Evolutionary conservation across 768 basidiomycete genomes (phyloP), one percentile per base, ranked within the genome.

Genomic region (Phlebiopsis gigantea): DNA sequence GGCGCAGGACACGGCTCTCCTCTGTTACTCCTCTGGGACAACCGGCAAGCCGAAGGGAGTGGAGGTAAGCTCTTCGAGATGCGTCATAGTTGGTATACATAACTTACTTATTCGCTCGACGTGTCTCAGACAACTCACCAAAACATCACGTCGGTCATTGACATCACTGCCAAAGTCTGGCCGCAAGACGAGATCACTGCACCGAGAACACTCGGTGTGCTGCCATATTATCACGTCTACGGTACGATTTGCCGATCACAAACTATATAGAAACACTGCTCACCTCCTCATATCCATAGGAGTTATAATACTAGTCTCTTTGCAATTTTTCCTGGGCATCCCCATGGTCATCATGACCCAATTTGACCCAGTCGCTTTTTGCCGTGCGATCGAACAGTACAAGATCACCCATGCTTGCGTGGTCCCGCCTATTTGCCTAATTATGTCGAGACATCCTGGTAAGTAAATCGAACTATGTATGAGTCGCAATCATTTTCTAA

Each of bases 391-490:
- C 46, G 75, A 85, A 58, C 76, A 74, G 48, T 88, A 88, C 73
- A 80, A 73, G 52, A 77, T 84, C 25, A 85, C 85, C 10, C 47
- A 48, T 0, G 57, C 80, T 0, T 70, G 86, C 0, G 72, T 90
- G 48, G 90, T 91, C 0, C 93, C 93, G 0, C 91, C 93, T 0
- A 83, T 95, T 15, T 70, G 93, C 9, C 82, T 95, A 10, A 78
- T 82, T 1, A 75, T 48, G 6, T 48, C 47, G 26, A 7, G 30
- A 4, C 47, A 48, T 95, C 80, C 83, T 17, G 84, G 82, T 81
- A 70, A 34, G 81, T 17, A 39, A 10, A 9, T 10, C 8, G 8
- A 9, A 39, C 34, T 39, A 19, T 24, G 1, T 10, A 49, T 25
- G 21, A 17, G 2, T 51, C 3, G 7, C 50, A 21, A 17, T 39